A percentile compares a stretch with the other conserved stretches of the same genome.
Conservation (phyloP, 208 protist genomes). For the Acanthamoeba castellanii region DNA sequence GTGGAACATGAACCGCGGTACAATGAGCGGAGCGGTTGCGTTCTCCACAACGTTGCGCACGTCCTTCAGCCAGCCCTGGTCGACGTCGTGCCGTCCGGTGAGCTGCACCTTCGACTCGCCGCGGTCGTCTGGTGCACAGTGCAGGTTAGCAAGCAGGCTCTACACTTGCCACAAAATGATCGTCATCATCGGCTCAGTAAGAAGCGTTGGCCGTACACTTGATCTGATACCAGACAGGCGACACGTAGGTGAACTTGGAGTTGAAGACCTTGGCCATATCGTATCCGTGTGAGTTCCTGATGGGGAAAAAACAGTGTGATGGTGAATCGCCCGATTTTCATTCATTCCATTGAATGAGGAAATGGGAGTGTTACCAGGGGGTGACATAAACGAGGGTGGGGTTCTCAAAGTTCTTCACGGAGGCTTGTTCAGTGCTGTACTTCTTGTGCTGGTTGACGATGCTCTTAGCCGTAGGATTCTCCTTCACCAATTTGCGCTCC, state of each 20-base stretch:
- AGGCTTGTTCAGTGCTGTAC: neutral
- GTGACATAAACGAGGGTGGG: constrained; percentile 69
- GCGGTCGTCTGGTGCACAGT: neutral
- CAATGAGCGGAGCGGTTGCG: constrained; percentile 38
- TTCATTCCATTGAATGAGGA: neutral
- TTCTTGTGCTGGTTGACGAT: constrained; percentile 66
- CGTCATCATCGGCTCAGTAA: neutral
- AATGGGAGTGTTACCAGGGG: constrained; percentile 37
- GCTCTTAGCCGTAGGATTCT: neutral
- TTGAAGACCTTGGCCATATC: constrained; percentile 58
- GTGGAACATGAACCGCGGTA: constrained; percentile 67
- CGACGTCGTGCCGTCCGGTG: constrained; percentile 45
- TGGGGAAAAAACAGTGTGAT: neutral
- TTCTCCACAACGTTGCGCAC: constrained; percentile 22
- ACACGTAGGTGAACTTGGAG: constrained; percentile 70
- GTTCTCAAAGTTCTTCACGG: constrained; percentile 57
- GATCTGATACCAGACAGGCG: constrained; percentile 67
- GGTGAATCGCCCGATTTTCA: neutral
- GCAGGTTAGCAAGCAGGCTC: neutral
- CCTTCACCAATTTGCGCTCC: constrained; percentile 64
- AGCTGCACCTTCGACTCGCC: constrained; percentile 10
- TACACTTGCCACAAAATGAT: neutral
- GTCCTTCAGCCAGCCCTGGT: constrained; percentile 64
- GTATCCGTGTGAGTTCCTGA: constrained; percentile 54
- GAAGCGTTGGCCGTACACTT: neutral